Evolutionary conservation across 2,329 filamentous ascomycete species (phyloP).

Genomic region (Parastagonospora nodorum): DNA sequence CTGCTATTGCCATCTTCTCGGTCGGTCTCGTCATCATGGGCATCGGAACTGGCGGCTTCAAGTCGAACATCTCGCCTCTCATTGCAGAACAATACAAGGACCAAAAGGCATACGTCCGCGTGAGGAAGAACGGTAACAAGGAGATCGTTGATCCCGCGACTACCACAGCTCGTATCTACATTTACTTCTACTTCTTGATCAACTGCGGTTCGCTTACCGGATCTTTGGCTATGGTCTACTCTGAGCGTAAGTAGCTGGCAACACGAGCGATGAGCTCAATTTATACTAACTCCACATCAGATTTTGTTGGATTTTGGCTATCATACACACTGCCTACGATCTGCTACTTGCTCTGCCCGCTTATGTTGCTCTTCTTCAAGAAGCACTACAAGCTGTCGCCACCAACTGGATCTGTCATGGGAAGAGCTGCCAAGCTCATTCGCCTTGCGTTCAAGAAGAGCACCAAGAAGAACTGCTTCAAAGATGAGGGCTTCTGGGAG

Average conservation of each 20-base stretch:
- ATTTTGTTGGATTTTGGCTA: conserved; percentile 71
- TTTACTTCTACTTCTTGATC: conserved; percentile 42
- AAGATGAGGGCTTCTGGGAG: conserved; percentile 60
- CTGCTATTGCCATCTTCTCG: conserved; percentile 59
- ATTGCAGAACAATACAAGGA: conserved; percentile 62
- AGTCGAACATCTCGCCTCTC: conserved; percentile 65
- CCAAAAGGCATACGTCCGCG: conserved; percentile 34
- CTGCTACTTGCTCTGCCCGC: conserved; percentile 63
- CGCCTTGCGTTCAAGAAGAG: conserved; percentile 48
- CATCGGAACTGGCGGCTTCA: conserved; percentile 71
- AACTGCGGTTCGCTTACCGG: conserved; percentile 47
- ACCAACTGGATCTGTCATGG: conserved; percentile 73
- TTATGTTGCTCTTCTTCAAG: conserved; percentile 65
- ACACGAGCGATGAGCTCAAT: too few species aligned
- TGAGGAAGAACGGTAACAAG: conserved; percentile 48
- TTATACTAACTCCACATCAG: not conserved
- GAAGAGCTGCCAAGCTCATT: conserved; percentile 68
- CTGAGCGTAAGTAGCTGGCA: conserved; percentile 20
- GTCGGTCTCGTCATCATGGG: conserved; percentile 67
- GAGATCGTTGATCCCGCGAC: conserved; percentile 70
- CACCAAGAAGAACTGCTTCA: conserved; percentile 27
- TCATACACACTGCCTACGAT: conserved; percentile 70
- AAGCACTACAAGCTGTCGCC: conserved; percentile 68
- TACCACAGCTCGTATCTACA: conserved; percentile 68
- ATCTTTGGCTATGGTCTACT: conserved; percentile 46